Percentiles rank a stretch among this genome's conserved stretches.
phyloP scores from a whole-genome alignment of 441 rosid genomes.

The Erodium chrysanthum region DNA sequence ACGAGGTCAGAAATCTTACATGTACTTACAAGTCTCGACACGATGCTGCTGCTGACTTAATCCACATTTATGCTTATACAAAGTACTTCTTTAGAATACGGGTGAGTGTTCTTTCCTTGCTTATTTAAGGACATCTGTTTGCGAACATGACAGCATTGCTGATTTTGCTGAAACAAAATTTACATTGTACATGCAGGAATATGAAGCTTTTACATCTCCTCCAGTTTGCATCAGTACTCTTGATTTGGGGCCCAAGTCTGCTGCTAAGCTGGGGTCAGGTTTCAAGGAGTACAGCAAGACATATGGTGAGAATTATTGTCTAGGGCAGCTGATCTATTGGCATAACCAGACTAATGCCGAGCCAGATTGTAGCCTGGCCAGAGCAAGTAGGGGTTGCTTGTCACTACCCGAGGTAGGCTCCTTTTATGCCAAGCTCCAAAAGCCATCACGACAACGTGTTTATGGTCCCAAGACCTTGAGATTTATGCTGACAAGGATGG shows the following conservation, averaged over 20 bases:
- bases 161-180: slow-evolving; percentile 18
- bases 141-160: slow-evolving; percentile 2
- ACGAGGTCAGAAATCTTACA: slow-evolving; percentile 75
- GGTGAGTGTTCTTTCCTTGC: slow-evolving; percentile 32
- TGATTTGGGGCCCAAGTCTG: slow-evolving; percentile 79
- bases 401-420: slow-evolving; percentile 78
- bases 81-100: slow-evolving; percentile 68
- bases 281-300: slow-evolving; percentile 69
- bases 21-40: slow-evolving; percentile 90
- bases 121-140: neutral
- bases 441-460: slow-evolving; percentile 68
- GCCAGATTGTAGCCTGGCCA: slow-evolving; percentile 70
- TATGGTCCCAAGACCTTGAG: slow-evolving; percentile 73
- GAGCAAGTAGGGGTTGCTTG: slow-evolving; percentile 78
- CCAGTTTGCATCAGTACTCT: slow-evolving; percentile 90
- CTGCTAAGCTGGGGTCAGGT: slow-evolving; percentile 62
- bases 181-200: slow-evolving; percentile 41
- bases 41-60: slow-evolving; percentile 98
- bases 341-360: slow-evolving; percentile 71
- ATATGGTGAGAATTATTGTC: slow-evolving; percentile 87
- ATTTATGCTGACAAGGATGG: slow-evolving; percentile 81
- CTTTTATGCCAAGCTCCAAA: slow-evolving; percentile 81
- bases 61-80: slow-evolving; percentile 84
- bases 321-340: slow-evolving; percentile 96
- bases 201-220: slow-evolving; percentile 66